Base-by-base conservation (phyloP, 208 protist genomes). In the Novymonas esmeraldas region DNA sequence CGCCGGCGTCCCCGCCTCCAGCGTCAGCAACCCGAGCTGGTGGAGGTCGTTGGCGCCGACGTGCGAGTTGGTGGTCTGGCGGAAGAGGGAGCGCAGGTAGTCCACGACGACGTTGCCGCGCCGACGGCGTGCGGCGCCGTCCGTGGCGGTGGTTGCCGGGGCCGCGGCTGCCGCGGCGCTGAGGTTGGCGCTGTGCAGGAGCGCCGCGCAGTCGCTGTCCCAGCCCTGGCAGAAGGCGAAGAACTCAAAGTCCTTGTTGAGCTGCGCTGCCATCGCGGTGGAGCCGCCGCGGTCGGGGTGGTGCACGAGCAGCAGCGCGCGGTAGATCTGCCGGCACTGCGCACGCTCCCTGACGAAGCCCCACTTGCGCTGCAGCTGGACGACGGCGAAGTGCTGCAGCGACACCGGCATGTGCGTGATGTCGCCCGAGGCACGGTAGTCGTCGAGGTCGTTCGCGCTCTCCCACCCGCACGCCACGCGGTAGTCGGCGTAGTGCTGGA, bases 401-500 rank as follows among this genome's bases (percentile, higher is more conserved):
- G 87, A 93, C 20, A 89, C 70, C 22, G 87, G 83, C 81, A 89
- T 87, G 48, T 71, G 76, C 7, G 71, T 76, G 24, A 84, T 81
- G 70, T 89, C 78, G 41, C 76, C 83, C 1, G 81, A 71, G 44
- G 78, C 64, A 45, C 87, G 76, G 76, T 93, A 89, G 63, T 89
- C 81, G 63, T 84, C 78, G 33, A 88, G 62, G 71, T 87, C 87
- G 20, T 70, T 87, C 9, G 68, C 45, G 68, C 82, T 87, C 64
- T 89, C 82, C 87, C 87, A 93, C 20, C 87, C 87, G 58, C 78
- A 77, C 28, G 83, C 80, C n/a, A 93, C 82, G 7, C 87, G 77
- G 59, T 88, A 93, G 76, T 93, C 87, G 49, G 74, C 74, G 63
- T 93, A 89, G 67, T 93, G 83, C 68, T 93, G 87, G 9, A 93